Percentiles rank a stretch among this genome's conserved stretches.
Conservation (phyloP, 352 stramenopile genomes). For the Elongisporangium anandrum region DNA sequence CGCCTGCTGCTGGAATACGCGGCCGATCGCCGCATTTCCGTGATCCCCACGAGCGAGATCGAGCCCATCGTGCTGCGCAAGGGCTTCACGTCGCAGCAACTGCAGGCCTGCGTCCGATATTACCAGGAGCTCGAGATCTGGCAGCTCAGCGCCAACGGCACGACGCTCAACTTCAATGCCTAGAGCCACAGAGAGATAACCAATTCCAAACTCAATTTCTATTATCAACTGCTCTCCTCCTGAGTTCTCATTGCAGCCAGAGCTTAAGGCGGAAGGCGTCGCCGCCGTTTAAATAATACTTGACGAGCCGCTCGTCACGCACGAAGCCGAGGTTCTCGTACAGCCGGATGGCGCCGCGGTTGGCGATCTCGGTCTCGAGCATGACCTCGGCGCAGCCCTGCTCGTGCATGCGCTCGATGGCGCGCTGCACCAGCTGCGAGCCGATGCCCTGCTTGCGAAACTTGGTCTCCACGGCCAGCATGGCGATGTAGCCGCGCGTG, state of each 20-base stretch:
- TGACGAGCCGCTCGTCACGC: constrained; percentile 89
- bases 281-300: constrained; percentile 95
- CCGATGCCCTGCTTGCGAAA: constrained; percentile 89
- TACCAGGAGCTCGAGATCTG: constrained; percentile 90
- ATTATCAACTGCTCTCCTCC: too few species aligned
- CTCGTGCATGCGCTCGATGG: constrained; percentile 87
- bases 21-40: constrained; percentile 55
- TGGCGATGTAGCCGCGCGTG: constrained; percentile 93
- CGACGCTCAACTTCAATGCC: constrained; percentile 70
- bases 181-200: background rate
- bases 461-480: constrained; percentile 91
- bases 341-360: constrained; percentile 87
- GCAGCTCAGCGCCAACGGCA: constrained; percentile 74
- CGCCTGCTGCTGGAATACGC: constrained; percentile 94
- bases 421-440: constrained; percentile 80
- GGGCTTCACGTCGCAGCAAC: constrained; percentile 95
- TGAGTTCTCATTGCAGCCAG: constrained; percentile 77
- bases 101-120: constrained; percentile 92
- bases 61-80: constrained; percentile 96
- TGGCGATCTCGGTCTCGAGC: constrained; percentile 93
- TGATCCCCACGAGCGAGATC: constrained; percentile 83
- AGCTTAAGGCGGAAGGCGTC: constrained; percentile 94
- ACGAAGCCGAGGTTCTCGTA: constrained; percentile 95
- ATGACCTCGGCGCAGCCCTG: constrained; percentile 86
- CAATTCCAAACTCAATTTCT: background rate